phyloP scores from a whole-genome alignment of 2,329 filamentous ascomycete genomes.

The Didymella segeticola region DNA sequence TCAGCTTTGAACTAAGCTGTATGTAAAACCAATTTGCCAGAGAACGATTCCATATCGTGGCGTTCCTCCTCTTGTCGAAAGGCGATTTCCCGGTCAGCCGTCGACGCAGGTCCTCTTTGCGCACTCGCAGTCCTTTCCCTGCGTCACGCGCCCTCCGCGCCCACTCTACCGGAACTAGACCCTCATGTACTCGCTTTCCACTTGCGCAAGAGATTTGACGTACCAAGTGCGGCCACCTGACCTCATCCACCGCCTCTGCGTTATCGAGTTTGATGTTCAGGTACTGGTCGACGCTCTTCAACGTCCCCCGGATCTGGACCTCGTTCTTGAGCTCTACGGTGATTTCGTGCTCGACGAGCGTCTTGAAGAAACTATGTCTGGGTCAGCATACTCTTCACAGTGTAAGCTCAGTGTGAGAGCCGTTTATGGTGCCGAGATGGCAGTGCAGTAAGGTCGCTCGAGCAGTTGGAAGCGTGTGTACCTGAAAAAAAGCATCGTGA shows the following conservation, averaged over 20 bases:
- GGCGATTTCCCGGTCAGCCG: too few relatives aligned
- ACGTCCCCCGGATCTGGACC: conserved; percentile 91
- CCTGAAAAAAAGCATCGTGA: conserved; percentile 62
- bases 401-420: background rate
- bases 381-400: background rate
- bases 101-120: too few relatives aligned
- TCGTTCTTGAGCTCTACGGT: conserved; percentile 99
- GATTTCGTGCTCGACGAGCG: conserved; percentile 94
- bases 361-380: conserved; percentile 83
- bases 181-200: too few relatives aligned
- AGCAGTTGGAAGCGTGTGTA: conserved; percentile 31
- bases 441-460: too few relatives aligned
- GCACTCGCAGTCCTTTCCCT: too few relatives aligned
- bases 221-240: conserved; percentile 93
- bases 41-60: too few relatives aligned
- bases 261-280: conserved; percentile 99
- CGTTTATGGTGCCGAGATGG: background rate
- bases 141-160: too few relatives aligned
- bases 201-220: conserved; percentile 1
- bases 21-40: background rate
- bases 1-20: conserved; percentile 8
- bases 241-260: conserved; percentile 88
- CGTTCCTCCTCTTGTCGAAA: too few relatives aligned
- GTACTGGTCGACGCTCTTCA: conserved; percentile 98
- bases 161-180: too few relatives aligned